A percentile compares a stretch with the other conserved stretches of the same genome.
These are phyloP conservation scores for Zelopaecilomyces penicillatus DNA, from an alignment of 2,329 filamentous ascomycete species.

Conservation along the genomic window DNA sequence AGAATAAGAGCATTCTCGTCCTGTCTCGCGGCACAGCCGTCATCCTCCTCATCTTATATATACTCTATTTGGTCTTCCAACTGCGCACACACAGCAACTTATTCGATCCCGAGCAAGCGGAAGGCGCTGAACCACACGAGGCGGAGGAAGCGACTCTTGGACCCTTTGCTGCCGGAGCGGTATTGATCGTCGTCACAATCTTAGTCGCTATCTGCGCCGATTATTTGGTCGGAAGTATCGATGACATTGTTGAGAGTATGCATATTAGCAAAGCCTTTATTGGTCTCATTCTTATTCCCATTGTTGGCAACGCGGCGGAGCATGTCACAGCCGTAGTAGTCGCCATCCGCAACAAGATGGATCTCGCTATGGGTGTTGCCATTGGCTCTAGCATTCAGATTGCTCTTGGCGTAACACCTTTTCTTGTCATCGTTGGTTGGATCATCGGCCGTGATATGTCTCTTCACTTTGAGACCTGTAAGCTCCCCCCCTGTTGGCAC, in stretches of 20 bases:
- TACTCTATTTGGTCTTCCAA: conserved; percentile 71
- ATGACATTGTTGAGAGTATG: conserved; percentile 58
- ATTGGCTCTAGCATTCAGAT: conserved; percentile 80
- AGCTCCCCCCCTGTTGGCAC: conserved; percentile 11
- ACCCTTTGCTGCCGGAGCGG: conserved; percentile 54
- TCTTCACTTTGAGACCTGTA: conserved; percentile 63
- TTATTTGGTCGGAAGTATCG: conserved; percentile 69
- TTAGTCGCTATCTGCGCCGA: conserved; percentile 68
- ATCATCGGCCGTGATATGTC: conserved; percentile 65
- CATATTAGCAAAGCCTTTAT: conserved; percentile 75
- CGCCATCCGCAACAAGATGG: conserved; percentile 69
- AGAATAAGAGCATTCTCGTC: conserved; percentile 52
- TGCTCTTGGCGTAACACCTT: conserved; percentile 70
- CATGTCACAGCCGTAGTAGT: conserved; percentile 77
- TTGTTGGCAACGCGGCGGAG: conserved; percentile 73
- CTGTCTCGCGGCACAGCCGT: conserved; percentile 70
- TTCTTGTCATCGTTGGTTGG: conserved; percentile 74
- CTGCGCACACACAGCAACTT: conserved; percentile 65
- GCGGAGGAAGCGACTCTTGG: conserved; percentile 46
- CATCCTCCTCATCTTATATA: conserved; percentile 66
- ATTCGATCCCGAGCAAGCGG: conserved; percentile 49
- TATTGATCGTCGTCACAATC: conserved; percentile 61
- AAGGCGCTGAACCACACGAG: conserved; percentile 36
- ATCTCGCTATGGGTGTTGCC: conserved; percentile 66
- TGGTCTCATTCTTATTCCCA: conserved; percentile 69